Percentiles rank a stretch among this genome's conserved stretches.
Conservation (phyloP, 2,329 filamentous ascomycete genomes). For the Aspergillus sp. region DNA sequence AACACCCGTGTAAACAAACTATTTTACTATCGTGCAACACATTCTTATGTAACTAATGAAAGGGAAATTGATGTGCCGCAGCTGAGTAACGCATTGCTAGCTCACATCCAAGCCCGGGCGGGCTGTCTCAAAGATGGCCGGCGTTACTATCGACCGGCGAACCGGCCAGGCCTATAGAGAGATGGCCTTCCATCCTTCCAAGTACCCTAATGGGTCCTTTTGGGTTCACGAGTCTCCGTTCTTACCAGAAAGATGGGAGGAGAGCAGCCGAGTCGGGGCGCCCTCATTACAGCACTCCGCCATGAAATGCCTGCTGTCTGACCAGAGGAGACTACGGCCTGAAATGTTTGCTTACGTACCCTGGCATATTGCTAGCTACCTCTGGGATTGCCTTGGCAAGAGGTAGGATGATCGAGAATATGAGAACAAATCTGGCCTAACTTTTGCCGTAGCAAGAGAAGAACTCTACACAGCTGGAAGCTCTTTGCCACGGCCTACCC, state of each 20-base stretch:
- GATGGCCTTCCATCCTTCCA: not conserved
- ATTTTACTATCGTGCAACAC: not conserved
- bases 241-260: conserved; percentile 31
- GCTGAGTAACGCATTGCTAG: not conserved
- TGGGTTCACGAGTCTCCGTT: conserved; percentile 46
- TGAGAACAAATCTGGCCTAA: not conserved
- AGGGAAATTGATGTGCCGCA: not conserved
- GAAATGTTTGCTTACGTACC: conserved; percentile 42
- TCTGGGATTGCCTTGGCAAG: conserved; percentile 42
- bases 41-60: not conserved
- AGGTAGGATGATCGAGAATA: conserved; percentile 31
- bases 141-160: conserved; percentile 8
- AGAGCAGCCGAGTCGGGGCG: conserved; percentile 28
- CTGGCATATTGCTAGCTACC: conserved; percentile 41
- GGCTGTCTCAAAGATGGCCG: not conserved
- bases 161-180: conserved; percentile 23
- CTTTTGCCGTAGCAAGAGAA: conserved; percentile 31
- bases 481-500: conserved; percentile 44
- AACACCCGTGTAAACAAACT: not conserved
- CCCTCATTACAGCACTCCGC: conserved; percentile 39
- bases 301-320: conserved; percentile 33
- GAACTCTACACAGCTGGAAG: conserved; percentile 48
- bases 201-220: conserved; percentile 28
- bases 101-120: not conserved
- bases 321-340: conserved; percentile 40